Evolutionary conservation across 805 yeast genomes (phyloP).

Genomic region (Zygosaccharomyces gambellarensis): DNA sequence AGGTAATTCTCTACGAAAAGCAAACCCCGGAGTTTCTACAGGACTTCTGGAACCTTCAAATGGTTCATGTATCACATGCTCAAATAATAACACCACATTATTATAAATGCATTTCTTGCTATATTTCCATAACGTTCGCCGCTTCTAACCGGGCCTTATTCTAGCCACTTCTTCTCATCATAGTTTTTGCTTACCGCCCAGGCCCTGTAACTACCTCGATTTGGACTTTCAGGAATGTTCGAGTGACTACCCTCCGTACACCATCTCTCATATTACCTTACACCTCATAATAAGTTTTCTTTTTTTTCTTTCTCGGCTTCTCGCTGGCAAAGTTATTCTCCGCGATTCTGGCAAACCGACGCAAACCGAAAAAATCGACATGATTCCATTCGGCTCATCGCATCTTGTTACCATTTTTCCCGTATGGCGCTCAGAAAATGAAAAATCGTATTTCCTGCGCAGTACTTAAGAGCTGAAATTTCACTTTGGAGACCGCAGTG

Average conservation of each 20-base stretch:
- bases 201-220: not conserved
- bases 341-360: slow-evolving; percentile 1
- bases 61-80: not conserved
- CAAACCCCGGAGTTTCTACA: no score
- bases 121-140: not conserved
- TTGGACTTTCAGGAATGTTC: not conserved
- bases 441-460: slow-evolving; percentile 1
- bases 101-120: not conserved
- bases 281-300: not conserved
- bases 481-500: not conserved
- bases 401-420: slow-evolving; percentile 1
- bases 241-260: slow-evolving; percentile 2
- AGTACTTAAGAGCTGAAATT: slow-evolving; percentile 3
- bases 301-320: not conserved
- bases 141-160: not conserved
- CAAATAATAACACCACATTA: not conserved
- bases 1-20: no score
- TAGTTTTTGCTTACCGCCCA: not conserved
- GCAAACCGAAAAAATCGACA: slow-evolving; percentile 1
- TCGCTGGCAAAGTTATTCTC: not conserved
- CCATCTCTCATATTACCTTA: not conserved
- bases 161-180: not conserved
- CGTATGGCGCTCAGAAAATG: slow-evolving; percentile 1
- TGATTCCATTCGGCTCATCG: slow-evolving; percentile 7
- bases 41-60: not conserved